These are phyloP conservation scores for Solanum sitiens DNA, from an alignment of 257 asterid genomes.

Conservation along the genomic window DNA sequence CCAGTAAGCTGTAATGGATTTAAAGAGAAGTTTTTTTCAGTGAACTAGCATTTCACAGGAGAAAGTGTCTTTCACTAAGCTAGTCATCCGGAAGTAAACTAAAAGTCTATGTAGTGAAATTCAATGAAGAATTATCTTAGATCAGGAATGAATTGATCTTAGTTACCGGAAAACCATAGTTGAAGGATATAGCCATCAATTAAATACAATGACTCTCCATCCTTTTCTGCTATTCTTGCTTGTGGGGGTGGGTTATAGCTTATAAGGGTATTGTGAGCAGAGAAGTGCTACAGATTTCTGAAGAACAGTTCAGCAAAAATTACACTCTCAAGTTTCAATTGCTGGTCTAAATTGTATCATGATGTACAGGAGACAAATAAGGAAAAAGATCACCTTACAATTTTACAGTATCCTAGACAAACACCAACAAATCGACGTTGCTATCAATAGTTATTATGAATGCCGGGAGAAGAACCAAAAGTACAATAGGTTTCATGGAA, in stretches of 20 bases:
- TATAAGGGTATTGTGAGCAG: not conserved
- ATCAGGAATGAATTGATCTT: not conserved
- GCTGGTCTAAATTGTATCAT: not conserved
- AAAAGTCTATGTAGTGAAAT: not conserved
- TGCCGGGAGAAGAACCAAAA: not conserved
- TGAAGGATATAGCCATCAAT: not conserved
- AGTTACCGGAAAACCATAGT: not conserved
- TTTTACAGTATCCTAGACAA: not conserved
- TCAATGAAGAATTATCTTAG: not conserved
- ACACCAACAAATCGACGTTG: not conserved
- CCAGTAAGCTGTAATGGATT: conserved; percentile 69
- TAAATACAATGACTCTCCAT: not conserved
- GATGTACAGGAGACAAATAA: not conserved
- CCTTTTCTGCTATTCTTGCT: not conserved
- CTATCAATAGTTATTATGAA: not conserved
- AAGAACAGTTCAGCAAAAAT: not conserved
- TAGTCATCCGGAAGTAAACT: not conserved
- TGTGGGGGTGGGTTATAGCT: not conserved
- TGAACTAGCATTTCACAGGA: not conserved
- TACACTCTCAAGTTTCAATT: not conserved
- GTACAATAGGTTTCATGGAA: not conserved
- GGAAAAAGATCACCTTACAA: not conserved
- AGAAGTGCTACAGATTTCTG: not conserved
- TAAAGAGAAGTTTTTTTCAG: not conserved
- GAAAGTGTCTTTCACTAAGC: not conserved